phyloP scores from a whole-genome alignment of 2,329 filamentous ascomycete genomes.

The Fusarium drepaniforme region DNA sequence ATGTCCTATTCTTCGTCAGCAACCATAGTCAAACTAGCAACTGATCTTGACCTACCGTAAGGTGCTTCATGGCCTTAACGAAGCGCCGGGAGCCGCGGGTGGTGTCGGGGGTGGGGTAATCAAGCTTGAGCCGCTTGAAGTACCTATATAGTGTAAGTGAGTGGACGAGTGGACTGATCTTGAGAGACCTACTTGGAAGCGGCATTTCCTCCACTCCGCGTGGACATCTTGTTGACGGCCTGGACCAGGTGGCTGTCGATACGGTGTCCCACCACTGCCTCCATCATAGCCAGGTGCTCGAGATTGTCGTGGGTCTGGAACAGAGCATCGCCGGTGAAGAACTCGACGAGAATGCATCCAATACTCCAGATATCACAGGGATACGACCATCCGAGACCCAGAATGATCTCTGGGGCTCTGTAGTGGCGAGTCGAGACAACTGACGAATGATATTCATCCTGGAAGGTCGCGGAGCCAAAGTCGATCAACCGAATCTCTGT shows the following conservation, averaged over 20 bases:
- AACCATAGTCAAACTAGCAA: background rate
- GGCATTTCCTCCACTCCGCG: conserved; percentile 68
- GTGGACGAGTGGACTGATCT: background rate
- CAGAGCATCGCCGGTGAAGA: conserved; percentile 77
- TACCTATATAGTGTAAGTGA: conserved; percentile 61
- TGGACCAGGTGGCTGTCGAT: conserved; percentile 71
- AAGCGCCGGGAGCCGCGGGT: conserved; percentile 74
- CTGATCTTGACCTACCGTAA: conserved; percentile 62
- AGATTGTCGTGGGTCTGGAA: conserved; percentile 81
- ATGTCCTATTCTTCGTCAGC: conserved; percentile 64
- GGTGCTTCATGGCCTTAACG: conserved; percentile 78
- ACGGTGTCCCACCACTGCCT: conserved; percentile 71
- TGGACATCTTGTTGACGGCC: conserved; percentile 62
- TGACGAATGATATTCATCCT: conserved; percentile 79
- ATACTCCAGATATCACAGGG: conserved; percentile 83
- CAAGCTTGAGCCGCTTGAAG: conserved; percentile 74
- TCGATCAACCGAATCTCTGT: conserved; percentile 79
- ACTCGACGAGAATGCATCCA: conserved; percentile 78
- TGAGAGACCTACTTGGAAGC: conserved; percentile 69
- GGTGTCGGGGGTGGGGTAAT: conserved; percentile 74
- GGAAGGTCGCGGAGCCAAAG: conserved; percentile 79
- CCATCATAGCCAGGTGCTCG: conserved; percentile 83
- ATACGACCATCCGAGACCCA: conserved; percentile 78
- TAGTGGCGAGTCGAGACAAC: conserved; percentile 79
- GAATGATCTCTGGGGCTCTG: conserved; percentile 77